These are phyloP conservation scores for Colletotrichum sp. DNA, from an alignment of 2,329 filamentous ascomycete species.

Conservation along the genomic window DNA sequence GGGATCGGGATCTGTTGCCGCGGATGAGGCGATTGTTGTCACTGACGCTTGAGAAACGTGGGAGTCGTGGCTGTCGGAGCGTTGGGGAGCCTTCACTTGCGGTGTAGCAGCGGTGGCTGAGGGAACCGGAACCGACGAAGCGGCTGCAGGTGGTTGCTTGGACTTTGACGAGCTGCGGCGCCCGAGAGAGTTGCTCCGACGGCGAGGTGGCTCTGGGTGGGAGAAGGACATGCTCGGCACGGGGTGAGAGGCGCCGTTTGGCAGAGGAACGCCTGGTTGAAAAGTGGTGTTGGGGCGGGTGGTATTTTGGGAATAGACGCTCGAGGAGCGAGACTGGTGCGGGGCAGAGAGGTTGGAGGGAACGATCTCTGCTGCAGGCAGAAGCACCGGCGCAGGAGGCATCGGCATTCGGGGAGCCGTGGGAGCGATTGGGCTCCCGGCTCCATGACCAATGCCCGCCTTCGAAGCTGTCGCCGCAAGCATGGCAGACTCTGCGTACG, in stretches of 20 bases:
- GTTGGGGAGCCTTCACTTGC: neutral
- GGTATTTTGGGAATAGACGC: constrained; percentile 40
- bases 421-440: constrained; percentile 14
- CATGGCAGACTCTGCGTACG: constrained; percentile 17
- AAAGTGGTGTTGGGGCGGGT: constrained; percentile 21
- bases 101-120: neutral
- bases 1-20: constrained; percentile 23
- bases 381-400: constrained; percentile 11
- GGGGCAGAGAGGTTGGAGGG: constrained; percentile 18
- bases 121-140: neutral
- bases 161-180: constrained; percentile 8
- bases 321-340: constrained; percentile 33
- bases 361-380: constrained; percentile 34
- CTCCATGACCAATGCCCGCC: constrained; percentile 22
- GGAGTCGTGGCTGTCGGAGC: constrained; percentile 20
- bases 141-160: constrained; percentile 14
- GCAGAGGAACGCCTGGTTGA: constrained; percentile 16
- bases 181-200: constrained; percentile 18
- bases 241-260: constrained; percentile 22
- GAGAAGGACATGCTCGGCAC: constrained; percentile 26
- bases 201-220: constrained; percentile 21
- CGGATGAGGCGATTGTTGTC: constrained; percentile 43
- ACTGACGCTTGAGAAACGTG: constrained; percentile 32
- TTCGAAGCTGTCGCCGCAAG: constrained; percentile 22
- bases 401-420: constrained; percentile 3